A percentile compares a stretch with the other conserved stretches of the same genome.
phyloP scores from a whole-genome alignment of 2,329 filamentous ascomycete genomes.

The Metarhizium rileyi region DNA sequence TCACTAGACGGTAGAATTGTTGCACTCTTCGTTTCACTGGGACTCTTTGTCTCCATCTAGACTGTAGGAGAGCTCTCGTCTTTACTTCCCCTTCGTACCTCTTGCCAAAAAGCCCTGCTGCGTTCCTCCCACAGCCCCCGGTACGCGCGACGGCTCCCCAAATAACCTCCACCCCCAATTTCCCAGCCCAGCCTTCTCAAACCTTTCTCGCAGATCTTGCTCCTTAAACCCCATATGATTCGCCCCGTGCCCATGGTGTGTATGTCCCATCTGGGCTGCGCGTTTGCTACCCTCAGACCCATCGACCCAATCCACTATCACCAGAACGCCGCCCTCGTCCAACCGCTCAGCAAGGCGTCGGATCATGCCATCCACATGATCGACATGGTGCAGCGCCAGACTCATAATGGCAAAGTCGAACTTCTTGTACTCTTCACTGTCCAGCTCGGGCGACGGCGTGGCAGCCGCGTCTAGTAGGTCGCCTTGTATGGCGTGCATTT shows the following conservation, averaged over 20 bases:
- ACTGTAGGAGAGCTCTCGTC: no score
- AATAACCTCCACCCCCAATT: slow-evolving; percentile 18
- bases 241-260: slow-evolving; percentile 8
- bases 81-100: slow-evolving; percentile 1
- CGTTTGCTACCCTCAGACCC: slow-evolving; percentile 8
- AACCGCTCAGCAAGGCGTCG: slow-evolving; percentile 18
- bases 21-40: no score
- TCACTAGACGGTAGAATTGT: no score
- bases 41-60: no score
- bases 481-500: slow-evolving; percentile 21
- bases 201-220: slow-evolving; percentile 12
- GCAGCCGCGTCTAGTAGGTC: slow-evolving; percentile 17
- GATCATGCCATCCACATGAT: slow-evolving; percentile 18
- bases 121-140: slow-evolving; percentile 14
- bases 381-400: slow-evolving; percentile 27
- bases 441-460: slow-evolving; percentile 13
- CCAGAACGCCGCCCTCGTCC: slow-evolving; percentile 19
- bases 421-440: slow-evolving; percentile 11
- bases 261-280: not conserved
- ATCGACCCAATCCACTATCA: slow-evolving; percentile 23
- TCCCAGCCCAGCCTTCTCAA: slow-evolving; percentile 14
- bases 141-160: slow-evolving; percentile 11
- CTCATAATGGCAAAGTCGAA: slow-evolving; percentile 26
- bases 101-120: slow-evolving; percentile 18
- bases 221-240: slow-evolving; percentile 19